These are phyloP conservation scores for Rhizophora apiculata DNA, from an alignment of 345 rosid species.

Conservation along the genomic window DNA sequence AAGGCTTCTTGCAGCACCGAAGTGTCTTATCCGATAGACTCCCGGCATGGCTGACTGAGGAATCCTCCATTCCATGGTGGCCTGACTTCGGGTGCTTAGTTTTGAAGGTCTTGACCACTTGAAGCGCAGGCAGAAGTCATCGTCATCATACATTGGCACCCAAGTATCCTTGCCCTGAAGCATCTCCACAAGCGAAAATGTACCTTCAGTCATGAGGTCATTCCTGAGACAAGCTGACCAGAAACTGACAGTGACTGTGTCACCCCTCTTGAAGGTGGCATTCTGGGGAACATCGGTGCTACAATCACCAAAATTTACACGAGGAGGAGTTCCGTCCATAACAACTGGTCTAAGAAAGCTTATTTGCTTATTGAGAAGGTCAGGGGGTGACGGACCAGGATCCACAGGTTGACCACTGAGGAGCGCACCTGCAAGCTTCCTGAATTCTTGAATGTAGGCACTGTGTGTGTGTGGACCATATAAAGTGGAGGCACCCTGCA, in stretches of 20 bases:
- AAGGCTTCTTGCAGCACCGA: constrained; percentile 59
- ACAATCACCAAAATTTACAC: constrained; percentile 68
- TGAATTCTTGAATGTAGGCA: constrained; percentile 91
- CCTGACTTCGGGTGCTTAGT: constrained; percentile 62
- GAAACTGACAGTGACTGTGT: constrained; percentile 58
- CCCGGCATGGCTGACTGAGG: constrained; percentile 61
- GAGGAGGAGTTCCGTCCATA: constrained; percentile 60
- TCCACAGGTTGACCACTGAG: constrained; percentile 48
- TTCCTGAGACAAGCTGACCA: constrained; percentile 92
- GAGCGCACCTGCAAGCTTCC: constrained; percentile 65
- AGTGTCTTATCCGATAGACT: constrained; percentile 69
- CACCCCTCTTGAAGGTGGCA: constrained; percentile 65
- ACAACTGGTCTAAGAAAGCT: constrained; percentile 79
- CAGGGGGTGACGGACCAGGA: constrained; percentile 72
- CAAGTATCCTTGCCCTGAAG: constrained; percentile 64
- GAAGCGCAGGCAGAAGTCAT: constrained; percentile 79
- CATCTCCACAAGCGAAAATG: constrained; percentile 75
- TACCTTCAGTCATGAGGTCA: constrained; percentile 87
- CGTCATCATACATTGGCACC: constrained; percentile 79
- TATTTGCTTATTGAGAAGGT: constrained; percentile 70
- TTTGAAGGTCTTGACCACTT: constrained; percentile 78
- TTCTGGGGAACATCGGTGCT: constrained; percentile 64
- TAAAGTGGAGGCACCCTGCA: constrained; percentile 87
- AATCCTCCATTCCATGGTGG: constrained; percentile 82
- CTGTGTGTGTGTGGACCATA: constrained; percentile 84